phyloP scores from a whole-genome alignment of 495 filamentous ascomycete species.

The Penicillium dipodomyicola region DNA sequence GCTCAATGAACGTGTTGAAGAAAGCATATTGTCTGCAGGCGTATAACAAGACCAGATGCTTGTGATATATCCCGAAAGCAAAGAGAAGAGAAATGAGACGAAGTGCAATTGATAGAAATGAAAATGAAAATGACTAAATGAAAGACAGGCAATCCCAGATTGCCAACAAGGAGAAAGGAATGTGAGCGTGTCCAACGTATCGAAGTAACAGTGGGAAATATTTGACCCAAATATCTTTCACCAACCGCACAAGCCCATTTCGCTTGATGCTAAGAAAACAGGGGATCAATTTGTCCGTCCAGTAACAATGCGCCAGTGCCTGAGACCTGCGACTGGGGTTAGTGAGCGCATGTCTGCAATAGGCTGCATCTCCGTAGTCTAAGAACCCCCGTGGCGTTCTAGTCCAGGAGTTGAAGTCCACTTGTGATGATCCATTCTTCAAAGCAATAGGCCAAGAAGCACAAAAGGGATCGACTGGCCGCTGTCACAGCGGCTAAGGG shows the following conservation, averaged over 20 bases:
- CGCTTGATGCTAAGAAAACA: background rate
- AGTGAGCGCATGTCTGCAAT: background rate
- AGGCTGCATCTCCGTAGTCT: background rate
- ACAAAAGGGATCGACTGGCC: slow-evolving; percentile 1
- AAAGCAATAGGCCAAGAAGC: background rate
- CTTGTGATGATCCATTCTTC: slow-evolving; percentile 13
- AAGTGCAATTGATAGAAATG: slow-evolving; percentile 9
- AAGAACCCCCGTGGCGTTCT: slow-evolving; percentile 5
- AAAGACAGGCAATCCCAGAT: slow-evolving; percentile 24
- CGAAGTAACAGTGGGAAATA: slow-evolving; percentile 13
- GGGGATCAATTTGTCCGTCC: slow-evolving; percentile 8
- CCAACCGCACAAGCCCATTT: background rate
- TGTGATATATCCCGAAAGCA: slow-evolving; percentile 1
- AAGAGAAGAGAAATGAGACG: slow-evolving; percentile 9
- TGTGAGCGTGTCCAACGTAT: slow-evolving; percentile 24
- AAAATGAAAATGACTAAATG: slow-evolving; percentile 17
- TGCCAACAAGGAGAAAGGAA: slow-evolving; percentile 30
- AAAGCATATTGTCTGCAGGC: slow-evolving; percentile 19
- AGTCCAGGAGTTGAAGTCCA: slow-evolving; percentile 6
- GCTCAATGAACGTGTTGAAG: slow-evolving; percentile 24
- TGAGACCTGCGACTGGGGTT: background rate
- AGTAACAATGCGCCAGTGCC: background rate
- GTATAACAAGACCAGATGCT: slow-evolving; percentile 7
- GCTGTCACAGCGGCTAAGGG: slow-evolving; percentile 6
- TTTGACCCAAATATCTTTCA: slow-evolving; percentile 13